phyloP scores from a whole-genome alignment of 2,329 filamentous ascomycete genomes.

The Colletotrichum gigasporum region DNA sequence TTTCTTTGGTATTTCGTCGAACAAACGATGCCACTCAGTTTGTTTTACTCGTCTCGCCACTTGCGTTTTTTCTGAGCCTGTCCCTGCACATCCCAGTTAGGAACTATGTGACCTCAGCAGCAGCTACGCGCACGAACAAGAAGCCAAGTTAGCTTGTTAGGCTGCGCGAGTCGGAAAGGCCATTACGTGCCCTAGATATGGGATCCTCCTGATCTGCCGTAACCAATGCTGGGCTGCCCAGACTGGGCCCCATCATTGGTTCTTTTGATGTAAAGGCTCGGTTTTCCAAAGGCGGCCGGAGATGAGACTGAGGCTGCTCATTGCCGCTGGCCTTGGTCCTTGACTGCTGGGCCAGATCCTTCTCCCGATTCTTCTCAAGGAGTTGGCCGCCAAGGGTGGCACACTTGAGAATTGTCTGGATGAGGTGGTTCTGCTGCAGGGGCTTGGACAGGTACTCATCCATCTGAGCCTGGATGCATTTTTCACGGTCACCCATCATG shows the following conservation, averaged over 20 bases:
- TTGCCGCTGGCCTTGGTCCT: conserved; percentile 57
- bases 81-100: conserved; percentile 34
- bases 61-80: conserved; percentile 35
- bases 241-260: conserved; percentile 59
- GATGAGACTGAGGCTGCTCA: conserved; percentile 46
- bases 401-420: conserved; percentile 97
- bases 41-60: conserved; percentile 31
- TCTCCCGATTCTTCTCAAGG: conserved; percentile 78
- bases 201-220: conserved; percentile 69
- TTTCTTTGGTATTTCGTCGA: conserved; percentile 29
- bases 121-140: conserved; percentile 33
- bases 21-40: conserved; percentile 22
- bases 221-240: conserved; percentile 71
- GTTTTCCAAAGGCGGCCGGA: conserved; percentile 57
- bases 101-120: conserved; percentile 34
- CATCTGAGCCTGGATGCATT: conserved; percentile 99
- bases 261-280: conserved; percentile 77
- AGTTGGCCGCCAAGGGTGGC: conserved; percentile 88
- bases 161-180: conserved; percentile 49
- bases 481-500: conserved; percentile 98
- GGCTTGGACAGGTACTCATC: conserved; percentile 98
- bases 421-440: conserved; percentile 94
- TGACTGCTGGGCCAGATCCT: conserved; percentile 62
- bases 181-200: conserved; percentile 60
- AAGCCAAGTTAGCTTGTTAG: conserved; percentile 46